Percentiles rank a stretch among this genome's conserved stretches.
Conservation (phyloP, 139 green algal species). For the Chlorella sp. region DNA sequence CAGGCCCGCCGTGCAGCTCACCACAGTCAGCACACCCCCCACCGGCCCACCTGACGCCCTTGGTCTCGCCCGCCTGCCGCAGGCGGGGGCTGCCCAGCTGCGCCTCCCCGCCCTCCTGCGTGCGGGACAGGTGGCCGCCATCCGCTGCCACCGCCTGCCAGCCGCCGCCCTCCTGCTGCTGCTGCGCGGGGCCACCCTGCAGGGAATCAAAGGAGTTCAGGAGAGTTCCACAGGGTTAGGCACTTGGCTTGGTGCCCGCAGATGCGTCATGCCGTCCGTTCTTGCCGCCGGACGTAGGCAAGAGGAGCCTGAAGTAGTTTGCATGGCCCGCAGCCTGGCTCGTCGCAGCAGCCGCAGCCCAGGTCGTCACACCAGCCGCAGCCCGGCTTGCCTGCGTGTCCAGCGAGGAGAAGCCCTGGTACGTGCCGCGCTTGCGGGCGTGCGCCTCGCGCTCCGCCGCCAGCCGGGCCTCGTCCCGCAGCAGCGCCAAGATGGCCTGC, state of each 20-base stretch:
- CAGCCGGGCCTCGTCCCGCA: constrained; percentile 60
- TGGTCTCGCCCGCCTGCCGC: constrained; percentile 72
- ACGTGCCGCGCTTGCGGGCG: constrained; percentile 36
- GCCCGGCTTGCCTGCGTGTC: constrained; percentile 2
- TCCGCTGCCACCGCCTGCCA: constrained; percentile 34
- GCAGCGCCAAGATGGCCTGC: constrained; percentile 61
- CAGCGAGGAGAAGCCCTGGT: constrained; percentile 39
- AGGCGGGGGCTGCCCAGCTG: constrained; percentile 21
- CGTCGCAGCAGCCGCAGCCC: too few species aligned
- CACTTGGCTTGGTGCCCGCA: too few species aligned
- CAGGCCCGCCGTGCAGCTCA: background rate
- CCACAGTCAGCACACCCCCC: background rate
- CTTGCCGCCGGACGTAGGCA: too few species aligned
- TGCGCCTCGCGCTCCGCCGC: constrained; percentile 49
- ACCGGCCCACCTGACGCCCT: constrained; percentile 48
- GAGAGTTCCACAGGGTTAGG: too few species aligned
- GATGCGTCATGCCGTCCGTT: too few species aligned
- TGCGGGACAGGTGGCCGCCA: background rate
- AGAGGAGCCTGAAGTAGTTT: too few species aligned
- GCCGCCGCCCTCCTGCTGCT: constrained; percentile 11
- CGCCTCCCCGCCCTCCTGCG: background rate
- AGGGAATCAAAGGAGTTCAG: too few species aligned
- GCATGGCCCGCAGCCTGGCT: too few species aligned
- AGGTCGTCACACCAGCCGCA: too few species aligned
- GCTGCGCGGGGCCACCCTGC: background rate